A percentile compares a stretch with the other conserved stretches of the same genome.
phyloP scores from a whole-genome alignment of 208 protist genomes.

The Vickermania spadyakhi region DNA sequence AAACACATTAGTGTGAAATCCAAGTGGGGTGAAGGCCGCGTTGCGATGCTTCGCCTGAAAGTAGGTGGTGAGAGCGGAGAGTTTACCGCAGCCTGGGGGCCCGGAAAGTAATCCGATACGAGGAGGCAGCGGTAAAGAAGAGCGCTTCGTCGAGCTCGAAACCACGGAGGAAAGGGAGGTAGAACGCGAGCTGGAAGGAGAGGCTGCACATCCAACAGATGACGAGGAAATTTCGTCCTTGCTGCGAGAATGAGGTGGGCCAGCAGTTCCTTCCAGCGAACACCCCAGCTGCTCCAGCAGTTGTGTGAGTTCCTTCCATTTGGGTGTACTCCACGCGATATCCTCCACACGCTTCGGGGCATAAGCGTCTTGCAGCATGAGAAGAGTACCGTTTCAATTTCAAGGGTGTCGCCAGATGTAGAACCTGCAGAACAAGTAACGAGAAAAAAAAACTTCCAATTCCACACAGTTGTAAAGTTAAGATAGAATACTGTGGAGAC shows the following conservation, averaged over 20 bases:
- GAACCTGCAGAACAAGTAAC: conserved; percentile 3
- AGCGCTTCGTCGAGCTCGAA: background rate
- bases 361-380: conserved; percentile 71
- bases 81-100: conserved; percentile 68
- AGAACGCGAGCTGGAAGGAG: background rate
- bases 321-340: conserved; percentile 67
- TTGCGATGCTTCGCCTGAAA: conserved; percentile 12
- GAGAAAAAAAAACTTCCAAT: conserved; percentile 5
- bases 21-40: background rate
- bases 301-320: conserved; percentile 29
- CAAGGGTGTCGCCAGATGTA: background rate
- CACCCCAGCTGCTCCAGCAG: conserved; percentile 17
- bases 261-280: conserved; percentile 1
- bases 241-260: background rate
- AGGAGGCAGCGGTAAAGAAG: conserved; percentile 5
- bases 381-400: no score
- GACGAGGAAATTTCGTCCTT: no score
- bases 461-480: no score
- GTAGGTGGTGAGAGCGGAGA: conserved; percentile 39
- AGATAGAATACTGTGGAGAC: no score
- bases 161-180: background rate
- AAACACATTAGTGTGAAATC: conserved; percentile 7
- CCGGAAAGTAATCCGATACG: conserved; percentile 61
- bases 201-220: no score
- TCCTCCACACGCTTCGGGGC: conserved; percentile 26